Evolutionary conservation across 2,329 filamentous ascomycete species (phyloP).

Genomic region (Lasiodiplodia sp.): DNA sequence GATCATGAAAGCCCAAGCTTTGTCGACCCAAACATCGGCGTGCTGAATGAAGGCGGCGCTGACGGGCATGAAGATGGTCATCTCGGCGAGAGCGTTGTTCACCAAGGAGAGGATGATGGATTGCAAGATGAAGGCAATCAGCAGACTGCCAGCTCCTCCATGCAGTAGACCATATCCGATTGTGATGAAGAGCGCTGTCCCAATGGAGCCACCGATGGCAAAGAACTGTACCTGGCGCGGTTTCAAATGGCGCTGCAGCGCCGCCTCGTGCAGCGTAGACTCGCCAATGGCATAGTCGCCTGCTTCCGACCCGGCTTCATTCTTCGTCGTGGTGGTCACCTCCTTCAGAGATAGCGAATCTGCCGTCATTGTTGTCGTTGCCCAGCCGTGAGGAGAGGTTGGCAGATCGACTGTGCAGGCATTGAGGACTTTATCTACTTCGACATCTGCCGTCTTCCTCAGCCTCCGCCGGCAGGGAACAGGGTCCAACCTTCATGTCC

Average conservation of each 20-base stretch:
- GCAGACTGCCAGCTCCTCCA: constrained; percentile 55
- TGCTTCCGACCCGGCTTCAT: background rate
- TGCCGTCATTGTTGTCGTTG: background rate
- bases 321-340: background rate
- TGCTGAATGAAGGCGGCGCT: constrained; percentile 79
- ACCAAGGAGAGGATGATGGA: constrained; percentile 36
- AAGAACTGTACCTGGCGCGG: constrained; percentile 18
- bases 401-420: no score
- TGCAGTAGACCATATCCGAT: constrained; percentile 23
- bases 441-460: no score
- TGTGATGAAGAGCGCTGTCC: constrained; percentile 31
- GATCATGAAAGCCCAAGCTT: constrained; percentile 73
- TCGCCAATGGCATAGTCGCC: constrained; percentile 4
- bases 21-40: constrained; percentile 76
- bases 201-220: constrained; percentile 28
- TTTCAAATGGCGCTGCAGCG: constrained; percentile 4
- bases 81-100: constrained; percentile 60
- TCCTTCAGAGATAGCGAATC: background rate
- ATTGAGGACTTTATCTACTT: no score
- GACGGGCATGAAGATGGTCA: constrained; percentile 80
- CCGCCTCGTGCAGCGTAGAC: background rate
- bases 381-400: no score
- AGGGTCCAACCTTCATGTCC: no score
- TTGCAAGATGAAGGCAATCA: constrained; percentile 70
- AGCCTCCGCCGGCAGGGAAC: no score